Evolutionary conservation across 1,284 basidiomycete genomes (phyloP), one percentile per base, ranked within the genome.

Genomic region (Trichosporon asahii): DNA sequence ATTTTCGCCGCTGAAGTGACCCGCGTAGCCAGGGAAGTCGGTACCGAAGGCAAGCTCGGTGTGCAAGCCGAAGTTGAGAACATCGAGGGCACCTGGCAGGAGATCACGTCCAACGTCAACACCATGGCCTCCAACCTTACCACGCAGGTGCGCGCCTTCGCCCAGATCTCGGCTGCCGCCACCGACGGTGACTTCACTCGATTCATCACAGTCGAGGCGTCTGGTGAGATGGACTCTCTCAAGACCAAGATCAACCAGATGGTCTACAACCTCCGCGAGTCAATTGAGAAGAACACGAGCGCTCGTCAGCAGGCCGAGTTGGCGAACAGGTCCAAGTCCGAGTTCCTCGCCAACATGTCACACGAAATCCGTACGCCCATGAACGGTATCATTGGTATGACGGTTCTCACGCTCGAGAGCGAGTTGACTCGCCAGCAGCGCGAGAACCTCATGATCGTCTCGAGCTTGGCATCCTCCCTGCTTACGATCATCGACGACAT

Each of bases 311-410:
- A 96, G 0, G 97, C 97, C 68, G 97, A 99, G 85, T 84, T 97
- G 80, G 94, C 94, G 29, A 99, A 99, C 84, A 88, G 94, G 81
- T 91, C 89, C 84, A 99, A 99, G 88, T 95, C 92, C 64, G 96
- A 99, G 85, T 99, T 99, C 86, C 88, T 97, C 85, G 94, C 95
- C 8, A 97, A 97, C 78, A 97, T 96, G 93, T 91, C 90, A n/a
- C 93, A 96, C 82, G 94, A 95, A 84, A 96, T 96, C 80, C 93
- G 94, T 79, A 98, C 95, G 29, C 95, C 95, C 0, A 98, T 98
- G 95, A 98, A 98, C 81, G 95, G 96, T 79, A 99, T 99, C 84
- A 99, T 99, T 76, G 96, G 83, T 69, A 97, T 99, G 95, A 99
- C 97, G 0, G 86, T 86, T 7, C 80, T 88, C 57, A 88, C 87